Evolutionary conservation across 2,329 filamentous ascomycete species (phyloP), one percentile per base, ranked within the genome.

Genomic region (Cladosporium sp.): DNA sequence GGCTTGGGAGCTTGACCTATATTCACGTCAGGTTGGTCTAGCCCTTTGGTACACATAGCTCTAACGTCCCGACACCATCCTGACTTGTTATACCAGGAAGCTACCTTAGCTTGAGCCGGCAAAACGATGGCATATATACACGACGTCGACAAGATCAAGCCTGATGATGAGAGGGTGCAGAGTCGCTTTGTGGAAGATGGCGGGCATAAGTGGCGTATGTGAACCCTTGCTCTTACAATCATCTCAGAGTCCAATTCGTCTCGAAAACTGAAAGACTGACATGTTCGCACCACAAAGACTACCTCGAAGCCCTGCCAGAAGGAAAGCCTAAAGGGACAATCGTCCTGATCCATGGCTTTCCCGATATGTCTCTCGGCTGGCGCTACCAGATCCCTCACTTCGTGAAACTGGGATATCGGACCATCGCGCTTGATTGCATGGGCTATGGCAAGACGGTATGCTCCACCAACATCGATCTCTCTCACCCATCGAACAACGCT

Each of bases 301-400:
- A 87, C 71, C 77, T 88, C 34, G 72, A 74, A 62, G 68, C 73
- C 63, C 49, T 61, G 10, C 62, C 71, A 28, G 2, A 66, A n/a
- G 66, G 67, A 36, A 34, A 47, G 7, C 26, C 59, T 70, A 82
- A 77, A 68, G 82, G 80, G 32, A 87, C 84, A 0, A 80, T 87
- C 18, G 82, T 88, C 68, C 78, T 88, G 66, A 83, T 87, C 74
- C 90, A 93, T 78, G 93, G 93, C 70, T 96, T 89, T 80, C 65
- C 65, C 10, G 93, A 97, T 78, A 79, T 95, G 21, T 87, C 87
- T 10, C 88, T 93, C 74, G 92, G 90, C 75, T 98, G 94, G 94
- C 89, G 93, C 68, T 90, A 92, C 79, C 93, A 97, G 78, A 90
- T 97, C 67, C 93, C 93, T 0, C 79, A 87, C 71, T 84, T 98